These are phyloP conservation scores for Gaultheria prostrata DNA, from an alignment of 148 eudicot genomes.

Conservation along the genomic window DNA sequence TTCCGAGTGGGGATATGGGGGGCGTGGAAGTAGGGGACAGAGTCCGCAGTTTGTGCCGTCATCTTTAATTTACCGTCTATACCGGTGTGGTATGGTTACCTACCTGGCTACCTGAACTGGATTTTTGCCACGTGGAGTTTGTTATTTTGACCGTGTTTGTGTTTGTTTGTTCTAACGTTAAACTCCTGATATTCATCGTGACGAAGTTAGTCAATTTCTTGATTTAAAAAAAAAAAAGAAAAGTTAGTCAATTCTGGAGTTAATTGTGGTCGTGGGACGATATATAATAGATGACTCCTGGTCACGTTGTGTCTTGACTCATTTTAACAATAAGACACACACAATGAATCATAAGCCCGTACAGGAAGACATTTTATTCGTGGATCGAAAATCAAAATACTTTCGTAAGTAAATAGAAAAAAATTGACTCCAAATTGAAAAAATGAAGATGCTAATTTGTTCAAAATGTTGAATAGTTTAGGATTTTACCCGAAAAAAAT, in stretches of 20 bases:
- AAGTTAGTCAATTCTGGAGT: neutral
- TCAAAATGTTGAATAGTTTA: neutral
- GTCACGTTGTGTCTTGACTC: no score
- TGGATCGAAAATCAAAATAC: no score
- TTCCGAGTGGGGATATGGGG: neutral
- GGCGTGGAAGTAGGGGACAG: neutral
- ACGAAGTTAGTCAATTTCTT: no score
- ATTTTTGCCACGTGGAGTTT: slow-evolving; percentile 4
- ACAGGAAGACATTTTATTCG: no score
- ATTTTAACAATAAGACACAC: no score
- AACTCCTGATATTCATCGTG: neutral
- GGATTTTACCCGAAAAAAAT: neutral
- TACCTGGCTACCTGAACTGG: neutral
- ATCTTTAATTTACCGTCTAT: neutral
- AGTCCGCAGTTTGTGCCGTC: neutral
- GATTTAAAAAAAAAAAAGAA: no score
- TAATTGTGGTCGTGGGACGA: neutral
- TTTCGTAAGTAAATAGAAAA: no score
- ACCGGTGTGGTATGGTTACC: neutral
- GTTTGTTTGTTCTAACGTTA: neutral
- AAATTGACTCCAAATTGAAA: no score
- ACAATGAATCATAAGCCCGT: no score
- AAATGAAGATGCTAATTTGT: neutral
- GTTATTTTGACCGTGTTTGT: neutral
- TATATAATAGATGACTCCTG: no score